These are phyloP conservation scores for Zygoascus sp. DNA, from an alignment of 1,139 yeast species.

Conservation along the genomic window DNA sequence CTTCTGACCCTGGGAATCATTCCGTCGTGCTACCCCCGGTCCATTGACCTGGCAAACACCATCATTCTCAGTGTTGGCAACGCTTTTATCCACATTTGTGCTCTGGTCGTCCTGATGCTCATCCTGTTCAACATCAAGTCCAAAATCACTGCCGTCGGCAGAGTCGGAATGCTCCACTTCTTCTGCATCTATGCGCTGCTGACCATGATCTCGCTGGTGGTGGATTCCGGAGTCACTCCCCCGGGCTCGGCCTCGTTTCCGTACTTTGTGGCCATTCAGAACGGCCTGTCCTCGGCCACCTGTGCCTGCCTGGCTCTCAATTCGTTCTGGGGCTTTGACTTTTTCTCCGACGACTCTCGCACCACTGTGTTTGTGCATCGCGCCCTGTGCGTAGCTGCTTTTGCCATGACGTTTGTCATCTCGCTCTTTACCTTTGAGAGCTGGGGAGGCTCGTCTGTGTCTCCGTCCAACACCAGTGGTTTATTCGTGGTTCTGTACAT, in stretches of 20 bases:
- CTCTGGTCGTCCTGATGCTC: conserved; percentile 58
- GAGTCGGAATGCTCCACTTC: conserved; percentile 77
- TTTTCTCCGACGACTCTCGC: conserved; percentile 90
- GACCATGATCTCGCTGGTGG: conserved; percentile 62
- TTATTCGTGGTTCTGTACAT: conserved; percentile 68
- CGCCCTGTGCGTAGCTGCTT: conserved; percentile 46
- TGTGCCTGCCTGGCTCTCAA: conserved; percentile 65
- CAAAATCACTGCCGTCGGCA: conserved; percentile 91
- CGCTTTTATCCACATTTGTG: conserved; percentile 77
- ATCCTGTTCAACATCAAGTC: conserved; percentile 75
- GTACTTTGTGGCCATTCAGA: conserved; percentile 76
- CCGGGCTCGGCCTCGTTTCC: conserved; percentile 73
- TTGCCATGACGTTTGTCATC: conserved; percentile 61
- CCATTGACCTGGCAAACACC: conserved; percentile 85
- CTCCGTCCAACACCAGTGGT: conserved; percentile 51
- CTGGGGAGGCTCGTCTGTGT: conserved; percentile 46
- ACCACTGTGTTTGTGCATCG: conserved; percentile 58
- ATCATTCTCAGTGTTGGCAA: conserved; percentile 88
- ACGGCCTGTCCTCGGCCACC: conserved; percentile 66
- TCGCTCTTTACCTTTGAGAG: conserved; percentile 67
- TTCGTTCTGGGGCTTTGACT: conserved; percentile 78
- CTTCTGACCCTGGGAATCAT: conserved; percentile 52
- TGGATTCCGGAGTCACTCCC: conserved; percentile 90
- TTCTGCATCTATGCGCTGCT: conserved; percentile 58
- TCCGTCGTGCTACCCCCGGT: conserved; percentile 77